phyloP scores from a whole-genome alignment of 257 asterid genomes.

The Solanum neorickii region DNA sequence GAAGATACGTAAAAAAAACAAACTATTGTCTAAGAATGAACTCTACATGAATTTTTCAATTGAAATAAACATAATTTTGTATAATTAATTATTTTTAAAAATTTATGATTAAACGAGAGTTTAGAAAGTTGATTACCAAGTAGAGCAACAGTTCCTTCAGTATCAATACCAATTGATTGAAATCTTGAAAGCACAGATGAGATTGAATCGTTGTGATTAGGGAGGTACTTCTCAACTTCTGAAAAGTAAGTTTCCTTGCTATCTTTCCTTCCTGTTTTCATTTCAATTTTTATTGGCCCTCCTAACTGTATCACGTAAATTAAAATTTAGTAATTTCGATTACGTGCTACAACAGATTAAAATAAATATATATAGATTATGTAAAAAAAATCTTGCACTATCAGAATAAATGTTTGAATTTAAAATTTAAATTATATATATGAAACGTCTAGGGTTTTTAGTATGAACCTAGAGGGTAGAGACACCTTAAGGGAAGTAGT shows the following conservation, averaged over 20 bases:
- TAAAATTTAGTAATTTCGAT: neutral
- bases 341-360: neutral
- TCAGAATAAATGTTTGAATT: too few relatives aligned
- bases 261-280: slow-evolving; percentile 75
- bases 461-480: rapidly evolving
- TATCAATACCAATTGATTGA: slow-evolving; percentile 44
- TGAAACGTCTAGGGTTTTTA: neutral
- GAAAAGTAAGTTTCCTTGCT: slow-evolving; percentile 35
- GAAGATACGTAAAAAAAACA: too few relatives aligned
- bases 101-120: neutral
- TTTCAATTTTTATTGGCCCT: slow-evolving; percentile 39
- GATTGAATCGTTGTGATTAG: slow-evolving; percentile 57
- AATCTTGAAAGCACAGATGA: slow-evolving; percentile 46
- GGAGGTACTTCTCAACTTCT: slow-evolving; percentile 37
- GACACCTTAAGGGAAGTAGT: neutral
- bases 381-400: too few relatives aligned
- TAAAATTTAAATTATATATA: neutral
- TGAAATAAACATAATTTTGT: too few relatives aligned
- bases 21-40: too few relatives aligned
- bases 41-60: too few relatives aligned
- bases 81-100: neutral
- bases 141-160: slow-evolving; percentile 64
- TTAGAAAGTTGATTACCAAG: slow-evolving; percentile 27
- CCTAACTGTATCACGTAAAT: slow-evolving; percentile 26
- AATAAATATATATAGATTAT: neutral